Evolutionary conservation across 2,329 filamentous ascomycete species (phyloP), one percentile per base, ranked within the genome.

Genomic region (Fusarium illudens): DNA sequence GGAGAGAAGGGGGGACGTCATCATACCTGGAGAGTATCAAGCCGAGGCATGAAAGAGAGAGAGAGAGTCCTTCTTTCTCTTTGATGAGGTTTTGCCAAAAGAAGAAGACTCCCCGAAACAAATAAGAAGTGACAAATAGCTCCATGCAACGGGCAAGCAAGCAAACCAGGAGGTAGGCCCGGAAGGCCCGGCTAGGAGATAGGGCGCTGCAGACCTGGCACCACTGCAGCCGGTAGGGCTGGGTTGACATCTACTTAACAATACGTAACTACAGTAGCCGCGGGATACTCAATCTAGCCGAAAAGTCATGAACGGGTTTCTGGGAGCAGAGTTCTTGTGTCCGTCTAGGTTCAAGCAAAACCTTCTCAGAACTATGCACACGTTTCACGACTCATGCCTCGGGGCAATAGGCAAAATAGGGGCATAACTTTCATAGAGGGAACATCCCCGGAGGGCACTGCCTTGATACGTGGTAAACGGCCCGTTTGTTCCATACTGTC

Each of bases 181-280:
- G 46, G 46, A 50, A 50, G 46, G 27, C 17, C 27, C 46, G 46
- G 46, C 22, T 33, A 30, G 37, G 17, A 50, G 46, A 50, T 50
- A 48, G 46, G 27, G 52, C 55, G 33, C 48, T 57, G 39, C 58
- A 29, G 42, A 51, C 4, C 32, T 58, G 34, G 50, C 58, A 52
- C 62, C 58, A 58, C 37, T 50, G 53, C 53, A 58, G 58, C 58
- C 58, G 62, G 59, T 64, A 64, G 62, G 62, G 62, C 62, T 64
- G 61, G 37, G 42, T 10, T 13, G 12, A 17, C 22, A 49, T 32
- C 25, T 32, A n/a, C n/a, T n/a, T n/a, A n/a, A n/a, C n/a, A n/a
- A n/a, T n/a, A n/a, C n/a, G n/a, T n/a, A n/a, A n/a, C n/a, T n/a
- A n/a, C n/a, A n/a, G n/a, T n/a, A 49, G 10, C 44, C 25, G 44